Percentiles rank a stretch among this genome's conserved stretches.
These are phyloP conservation scores for Lablab purpureus DNA, from an alignment of 306 rosid species.

Conservation along the genomic window DNA sequence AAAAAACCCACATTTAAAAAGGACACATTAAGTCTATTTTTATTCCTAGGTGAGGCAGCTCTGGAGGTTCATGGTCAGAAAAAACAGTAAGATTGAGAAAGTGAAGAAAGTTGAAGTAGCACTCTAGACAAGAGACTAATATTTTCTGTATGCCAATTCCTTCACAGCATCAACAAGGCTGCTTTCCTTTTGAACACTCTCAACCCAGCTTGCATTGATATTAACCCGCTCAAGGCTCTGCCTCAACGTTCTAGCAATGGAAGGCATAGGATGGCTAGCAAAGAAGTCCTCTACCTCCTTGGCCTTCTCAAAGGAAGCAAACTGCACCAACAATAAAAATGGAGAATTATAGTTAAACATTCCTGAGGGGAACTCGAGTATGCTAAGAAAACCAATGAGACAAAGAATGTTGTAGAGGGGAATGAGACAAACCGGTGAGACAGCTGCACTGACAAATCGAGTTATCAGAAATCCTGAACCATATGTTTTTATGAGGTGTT, in stretches of 20 bases:
- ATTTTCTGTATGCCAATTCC: slow-evolving; percentile 61
- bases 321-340: slow-evolving; percentile 57
- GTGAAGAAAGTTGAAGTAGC: neutral
- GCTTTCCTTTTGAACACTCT: slow-evolving; percentile 62
- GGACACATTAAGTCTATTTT: neutral
- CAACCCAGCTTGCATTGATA: slow-evolving; percentile 83
- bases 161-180: slow-evolving; percentile 57
- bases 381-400: slow-evolving; percentile 23
- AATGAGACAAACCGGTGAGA: slow-evolving; percentile 77
- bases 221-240: slow-evolving; percentile 87
- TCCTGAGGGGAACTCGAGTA: neutral
- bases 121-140: slow-evolving; percentile 34
- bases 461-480: slow-evolving; percentile 82
- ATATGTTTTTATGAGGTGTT: slow-evolving; percentile 62
- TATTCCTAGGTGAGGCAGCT: slow-evolving; percentile 8
- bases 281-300: slow-evolving; percentile 88
- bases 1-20: neutral
- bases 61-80: slow-evolving; percentile 19
- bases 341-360: neutral
- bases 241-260: slow-evolving; percentile 80
- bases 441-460: slow-evolving; percentile 69
- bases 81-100: neutral
- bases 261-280: slow-evolving; percentile 52
- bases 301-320: slow-evolving; percentile 84
- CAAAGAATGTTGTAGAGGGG: slow-evolving; percentile 18